Base-by-base conservation (phyloP, 306 rosid species). In the Prunus campanulata region DNA sequence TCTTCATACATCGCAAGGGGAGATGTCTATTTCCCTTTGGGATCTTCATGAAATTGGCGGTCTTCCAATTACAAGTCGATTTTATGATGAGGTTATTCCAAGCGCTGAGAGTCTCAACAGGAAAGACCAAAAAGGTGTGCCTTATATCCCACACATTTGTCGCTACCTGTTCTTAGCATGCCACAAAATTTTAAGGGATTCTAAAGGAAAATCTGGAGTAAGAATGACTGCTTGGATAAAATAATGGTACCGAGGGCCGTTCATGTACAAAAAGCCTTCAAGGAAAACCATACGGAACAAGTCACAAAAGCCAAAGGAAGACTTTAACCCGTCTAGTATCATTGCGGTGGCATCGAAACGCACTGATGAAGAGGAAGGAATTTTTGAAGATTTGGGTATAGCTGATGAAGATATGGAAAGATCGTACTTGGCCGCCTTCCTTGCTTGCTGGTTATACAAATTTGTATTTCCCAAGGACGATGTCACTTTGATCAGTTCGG, bases 291-390 rank as follows among this genome's bases (percentile, higher is more conserved):
- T 19, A 5, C 42, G 22, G 3, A 5, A 8, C 18, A 54, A 16
- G 6, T 2, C 3, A 6, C 16, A 2, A 19, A 16, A 54, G 2
- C 22, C 0, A 6, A 54, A 19, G 8, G 22, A 7, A 5, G 22
- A 19, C 22, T 0, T 6, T 18, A 11, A 54, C 6, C 11, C 11
- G 0, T 54, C 10, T 1, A 0, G 59, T 3, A 3, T 49, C 4
- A 49, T 49, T 49, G 6, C 0, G 4, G 52, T 1, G 5, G 1
- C 15, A 3, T 0, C 1, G 0, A 1, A 1, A 3, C 5, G 2
- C 2, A 15, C 1, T 16, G 19, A 2, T 1, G 7, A 1, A 0
- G 25, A 20, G 2, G 11, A 8, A 0, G 4, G 1, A 6, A 6
- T 8, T 11, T 20, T 56, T 20, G 29, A 1, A 0, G 57, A 32